Percentiles rank a stretch among this genome's conserved stretches.
Conservation (phyloP, 345 rosid species). For the Carallia pectinifolia region DNA sequence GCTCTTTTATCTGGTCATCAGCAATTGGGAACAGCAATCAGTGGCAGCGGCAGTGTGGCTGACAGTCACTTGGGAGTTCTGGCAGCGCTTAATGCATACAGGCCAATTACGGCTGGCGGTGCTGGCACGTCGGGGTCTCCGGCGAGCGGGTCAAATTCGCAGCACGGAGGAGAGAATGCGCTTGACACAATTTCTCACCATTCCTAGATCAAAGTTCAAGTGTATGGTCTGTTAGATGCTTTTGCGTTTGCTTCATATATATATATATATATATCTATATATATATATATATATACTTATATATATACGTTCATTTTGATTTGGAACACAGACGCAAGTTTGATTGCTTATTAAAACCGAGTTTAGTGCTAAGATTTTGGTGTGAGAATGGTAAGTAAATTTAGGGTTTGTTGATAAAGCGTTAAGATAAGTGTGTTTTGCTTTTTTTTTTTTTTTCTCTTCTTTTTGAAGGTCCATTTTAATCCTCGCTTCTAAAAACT, state of each 20-base stretch:
- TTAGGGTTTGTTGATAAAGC: conserved; percentile 34
- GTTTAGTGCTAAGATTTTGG: conserved; percentile 22
- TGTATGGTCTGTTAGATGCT: conserved; percentile 25
- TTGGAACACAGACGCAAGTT: conserved; percentile 19
- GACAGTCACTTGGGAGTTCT: conserved; percentile 64
- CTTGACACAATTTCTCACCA: conserved; percentile 35
- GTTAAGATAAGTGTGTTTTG: conserved; percentile 1
- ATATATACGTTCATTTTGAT: conserved; percentile 22
- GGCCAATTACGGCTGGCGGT: conserved; percentile 36
- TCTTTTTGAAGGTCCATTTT: no score
- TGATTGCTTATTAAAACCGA: conserved; percentile 22
- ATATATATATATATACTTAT: not conserved
- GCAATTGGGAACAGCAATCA: conserved; percentile 40
- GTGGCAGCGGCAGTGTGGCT: conserved; percentile 22
- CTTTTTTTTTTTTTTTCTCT: not conserved
- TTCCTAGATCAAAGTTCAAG: conserved; percentile 30
- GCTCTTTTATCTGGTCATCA: conserved; percentile 72
- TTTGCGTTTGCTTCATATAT: not conserved
- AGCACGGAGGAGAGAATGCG: conserved; percentile 44
- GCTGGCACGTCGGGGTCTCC: conserved; percentile 20
- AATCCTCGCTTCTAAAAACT: no score
- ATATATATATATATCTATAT: not conserved
- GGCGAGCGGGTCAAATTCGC: conserved; percentile 36
- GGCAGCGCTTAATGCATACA: conserved; percentile 63
- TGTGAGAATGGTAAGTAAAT: conserved; percentile 10